These are phyloP conservation scores for Candida caryicola DNA, from an alignment of 805 yeast species.

Conservation along the genomic window DNA sequence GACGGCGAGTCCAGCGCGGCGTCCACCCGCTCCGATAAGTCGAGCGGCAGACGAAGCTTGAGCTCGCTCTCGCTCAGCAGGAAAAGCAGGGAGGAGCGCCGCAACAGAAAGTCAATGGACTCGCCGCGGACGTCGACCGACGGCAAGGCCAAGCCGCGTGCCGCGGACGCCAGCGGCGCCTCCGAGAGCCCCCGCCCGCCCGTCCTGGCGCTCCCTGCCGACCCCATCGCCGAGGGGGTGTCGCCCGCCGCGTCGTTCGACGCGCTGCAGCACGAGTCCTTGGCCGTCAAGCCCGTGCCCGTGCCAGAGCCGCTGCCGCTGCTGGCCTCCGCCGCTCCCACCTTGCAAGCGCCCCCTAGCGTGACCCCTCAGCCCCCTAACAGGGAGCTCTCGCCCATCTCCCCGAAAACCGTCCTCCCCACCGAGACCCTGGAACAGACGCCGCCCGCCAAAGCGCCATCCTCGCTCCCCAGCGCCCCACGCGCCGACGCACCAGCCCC, in stretches of 20 bases:
- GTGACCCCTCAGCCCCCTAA: background rate
- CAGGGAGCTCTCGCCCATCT: background rate
- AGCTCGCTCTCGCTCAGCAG: slow-evolving; percentile 6
- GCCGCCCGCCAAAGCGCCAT: background rate
- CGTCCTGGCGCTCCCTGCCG: no score
- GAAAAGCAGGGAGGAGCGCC: slow-evolving; percentile 1
- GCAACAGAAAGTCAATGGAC: background rate
- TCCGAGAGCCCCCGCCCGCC: no score
- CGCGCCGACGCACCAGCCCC: background rate
- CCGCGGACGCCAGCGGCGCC: no score
- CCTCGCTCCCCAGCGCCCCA: background rate
- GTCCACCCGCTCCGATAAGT: slow-evolving; percentile 1
- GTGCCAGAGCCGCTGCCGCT: no score
- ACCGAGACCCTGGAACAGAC: background rate
- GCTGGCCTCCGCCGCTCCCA: background rate
- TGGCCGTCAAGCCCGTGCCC: background rate
- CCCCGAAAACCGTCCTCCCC: background rate
- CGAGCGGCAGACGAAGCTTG: slow-evolving; percentile 6
- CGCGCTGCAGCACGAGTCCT: background rate
- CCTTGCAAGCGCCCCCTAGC: background rate
- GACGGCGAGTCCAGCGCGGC: slow-evolving; percentile 2
- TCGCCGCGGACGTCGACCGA: background rate
- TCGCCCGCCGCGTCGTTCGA: background rate
- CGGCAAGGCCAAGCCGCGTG: background rate
- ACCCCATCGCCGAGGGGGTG: background rate